Conservation (phyloP, 768 basidiomycete genomes). For the Trametes maxima region DNA sequence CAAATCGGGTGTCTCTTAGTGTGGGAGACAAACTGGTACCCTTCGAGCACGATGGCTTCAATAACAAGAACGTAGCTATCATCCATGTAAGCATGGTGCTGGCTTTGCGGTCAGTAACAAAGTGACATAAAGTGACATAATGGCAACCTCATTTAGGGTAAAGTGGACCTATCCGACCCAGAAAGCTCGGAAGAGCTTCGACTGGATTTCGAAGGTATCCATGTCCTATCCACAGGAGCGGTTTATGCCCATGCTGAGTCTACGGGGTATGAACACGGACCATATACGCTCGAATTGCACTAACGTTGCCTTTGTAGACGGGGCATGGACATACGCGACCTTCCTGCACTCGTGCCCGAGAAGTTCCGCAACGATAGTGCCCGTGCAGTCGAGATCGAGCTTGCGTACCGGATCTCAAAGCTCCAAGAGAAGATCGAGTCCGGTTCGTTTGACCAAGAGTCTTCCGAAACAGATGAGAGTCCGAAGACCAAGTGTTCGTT, state of each 20-base stretch:
- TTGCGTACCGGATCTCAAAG: slow-evolving; percentile 58
- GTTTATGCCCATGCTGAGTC: slow-evolving; percentile 77
- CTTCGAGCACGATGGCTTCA: slow-evolving; percentile 34
- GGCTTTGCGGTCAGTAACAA: too few species aligned
- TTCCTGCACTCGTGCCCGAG: slow-evolving; percentile 68
- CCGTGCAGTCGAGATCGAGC: slow-evolving; percentile 58
- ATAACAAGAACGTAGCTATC: slow-evolving; percentile 50
- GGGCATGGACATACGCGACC: slow-evolving; percentile 62
- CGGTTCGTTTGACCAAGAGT: slow-evolving; percentile 61
- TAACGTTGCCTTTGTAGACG: slow-evolving; percentile 38
- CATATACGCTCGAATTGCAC: not conserved
- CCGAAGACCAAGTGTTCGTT: slow-evolving; percentile 64
- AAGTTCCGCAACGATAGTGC: slow-evolving; percentile 59
- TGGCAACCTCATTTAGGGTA: slow-evolving; percentile 51
- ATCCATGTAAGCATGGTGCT: slow-evolving; percentile 57
- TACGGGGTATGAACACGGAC: slow-evolving; percentile 48
- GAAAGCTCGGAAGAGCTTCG: slow-evolving; percentile 57
- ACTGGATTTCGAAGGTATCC: slow-evolving; percentile 77
- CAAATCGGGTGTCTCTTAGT: slow-evolving; percentile 65
- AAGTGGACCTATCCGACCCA: slow-evolving; percentile 63
- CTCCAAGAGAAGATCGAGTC: slow-evolving; percentile 64
- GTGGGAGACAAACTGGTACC: slow-evolving; percentile 59
- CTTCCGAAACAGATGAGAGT: slow-evolving; percentile 35
- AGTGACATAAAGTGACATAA: too few species aligned
- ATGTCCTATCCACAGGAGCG: slow-evolving; percentile 71